These are phyloP conservation scores for Didymosphaeria variabile DNA, from an alignment of 2,329 filamentous ascomycete genomes.

Conservation along the genomic window DNA sequence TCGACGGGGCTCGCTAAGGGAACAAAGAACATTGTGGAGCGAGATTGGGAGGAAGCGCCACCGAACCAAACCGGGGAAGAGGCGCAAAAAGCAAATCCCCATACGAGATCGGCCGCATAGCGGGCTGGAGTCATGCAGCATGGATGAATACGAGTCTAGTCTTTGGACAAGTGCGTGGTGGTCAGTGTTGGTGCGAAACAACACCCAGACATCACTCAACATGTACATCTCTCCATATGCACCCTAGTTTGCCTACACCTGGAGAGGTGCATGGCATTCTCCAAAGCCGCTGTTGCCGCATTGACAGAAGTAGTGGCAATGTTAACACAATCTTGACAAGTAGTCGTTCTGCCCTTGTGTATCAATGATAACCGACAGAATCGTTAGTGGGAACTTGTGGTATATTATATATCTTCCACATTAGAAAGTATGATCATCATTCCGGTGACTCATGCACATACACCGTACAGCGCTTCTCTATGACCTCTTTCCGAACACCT, in stretches of 20 bases:
- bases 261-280: too few relatives aligned
- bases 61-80: neutral
- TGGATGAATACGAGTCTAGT: neutral
- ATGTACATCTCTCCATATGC: too few relatives aligned
- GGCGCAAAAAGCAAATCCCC: neutral
- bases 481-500: conserved; percentile 66
- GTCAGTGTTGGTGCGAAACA: neutral
- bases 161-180: neutral
- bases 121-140: neutral
- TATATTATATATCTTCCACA: too few relatives aligned
- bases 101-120: neutral
- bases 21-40: neutral
- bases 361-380: too few relatives aligned
- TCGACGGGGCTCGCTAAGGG: neutral
- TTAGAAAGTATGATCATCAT: too few relatives aligned
- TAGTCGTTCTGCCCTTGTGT: too few relatives aligned
- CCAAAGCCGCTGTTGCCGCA: neutral
- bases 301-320: neutral
- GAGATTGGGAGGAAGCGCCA: neutral
- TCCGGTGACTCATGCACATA: too few relatives aligned
- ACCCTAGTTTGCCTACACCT: too few relatives aligned
- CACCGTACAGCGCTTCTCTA: conserved; percentile 17
- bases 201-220: too few relatives aligned
- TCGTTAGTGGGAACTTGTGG: too few relatives aligned
- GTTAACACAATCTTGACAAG: too few relatives aligned